A percentile compares a stretch with the other conserved stretches of the same genome.
These are phyloP conservation scores for Candida multigemmis DNA, from an alignment of 805 yeast species.

Conservation along the genomic window DNA sequence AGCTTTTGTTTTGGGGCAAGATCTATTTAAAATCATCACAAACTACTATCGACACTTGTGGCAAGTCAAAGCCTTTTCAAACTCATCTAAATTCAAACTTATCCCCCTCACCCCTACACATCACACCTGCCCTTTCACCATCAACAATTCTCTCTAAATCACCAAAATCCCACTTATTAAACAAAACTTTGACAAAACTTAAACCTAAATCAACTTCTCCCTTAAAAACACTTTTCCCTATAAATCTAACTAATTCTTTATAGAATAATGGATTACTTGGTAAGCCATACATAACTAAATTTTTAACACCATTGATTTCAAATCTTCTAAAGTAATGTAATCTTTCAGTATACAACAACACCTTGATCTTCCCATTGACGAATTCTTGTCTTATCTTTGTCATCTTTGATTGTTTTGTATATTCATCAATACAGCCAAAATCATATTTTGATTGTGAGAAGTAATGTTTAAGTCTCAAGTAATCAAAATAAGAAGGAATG, in stretches of 20 bases:
- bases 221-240: constrained; percentile 55
- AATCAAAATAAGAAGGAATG: constrained; percentile 83
- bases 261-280: constrained; percentile 85
- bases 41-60: too few species aligned
- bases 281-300: constrained; percentile 69
- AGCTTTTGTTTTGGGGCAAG: too few species aligned
- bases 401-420: constrained; percentile 62
- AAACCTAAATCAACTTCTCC: constrained; percentile 39
- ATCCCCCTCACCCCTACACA: constrained; percentile 66
- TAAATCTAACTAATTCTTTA: constrained; percentile 60
- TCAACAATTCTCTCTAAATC: constrained; percentile 83
- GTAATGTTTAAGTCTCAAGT: constrained; percentile 66
- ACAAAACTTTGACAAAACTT: constrained; percentile 48
- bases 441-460: constrained; percentile 54
- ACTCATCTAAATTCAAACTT: constrained; percentile 53
- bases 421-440: constrained; percentile 75
- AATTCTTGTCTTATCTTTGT: constrained; percentile 67
- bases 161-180: constrained; percentile 71
- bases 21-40: too few species aligned
- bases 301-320: constrained; percentile 77
- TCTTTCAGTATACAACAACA: constrained; percentile 88
- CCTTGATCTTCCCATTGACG: constrained; percentile 48
- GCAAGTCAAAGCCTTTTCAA: too few species aligned
- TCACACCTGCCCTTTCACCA: constrained; percentile 53
- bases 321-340: constrained; percentile 85